phyloP scores from a whole-genome alignment of 208 protist genomes.

The Acanthamoeba royreba region DNA sequence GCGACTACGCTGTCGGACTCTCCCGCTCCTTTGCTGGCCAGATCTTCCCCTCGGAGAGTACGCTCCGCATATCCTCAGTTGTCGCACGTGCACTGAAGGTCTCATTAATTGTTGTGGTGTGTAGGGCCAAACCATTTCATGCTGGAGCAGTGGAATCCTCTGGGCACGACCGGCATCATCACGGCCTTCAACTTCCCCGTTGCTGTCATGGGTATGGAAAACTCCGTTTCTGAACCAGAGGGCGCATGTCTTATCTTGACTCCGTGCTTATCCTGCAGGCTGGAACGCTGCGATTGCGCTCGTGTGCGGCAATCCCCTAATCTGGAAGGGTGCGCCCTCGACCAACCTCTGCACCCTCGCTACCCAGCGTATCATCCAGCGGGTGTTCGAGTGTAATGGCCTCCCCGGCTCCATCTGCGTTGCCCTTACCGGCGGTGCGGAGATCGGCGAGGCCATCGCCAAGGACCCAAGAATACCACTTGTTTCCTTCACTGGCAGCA shows the following conservation, averaged over 20 bases:
- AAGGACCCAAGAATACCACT: slow-evolving; percentile 71
- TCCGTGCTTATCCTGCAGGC: neutral
- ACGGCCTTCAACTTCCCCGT: slow-evolving; percentile 85
- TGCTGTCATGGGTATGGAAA: slow-evolving; percentile 64
- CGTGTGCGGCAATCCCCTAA: slow-evolving; percentile 74
- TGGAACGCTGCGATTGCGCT: slow-evolving; percentile 80
- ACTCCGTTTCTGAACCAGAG: neutral
- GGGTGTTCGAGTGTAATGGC: slow-evolving; percentile 73
- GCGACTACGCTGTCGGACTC: slow-evolving; percentile 82
- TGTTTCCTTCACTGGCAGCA: slow-evolving; percentile 83
- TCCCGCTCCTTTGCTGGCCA: slow-evolving; percentile 65
- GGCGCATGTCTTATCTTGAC: neutral
- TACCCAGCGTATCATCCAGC: slow-evolving; percentile 70
- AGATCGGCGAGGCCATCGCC: slow-evolving; percentile 75
- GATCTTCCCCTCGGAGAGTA: slow-evolving; percentile 75
- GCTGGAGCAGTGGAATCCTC: slow-evolving; percentile 81
- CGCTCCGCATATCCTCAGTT: neutral
- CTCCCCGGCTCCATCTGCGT: slow-evolving; percentile 64
- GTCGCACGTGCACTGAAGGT: neutral
- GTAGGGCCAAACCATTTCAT: slow-evolving; percentile 67
- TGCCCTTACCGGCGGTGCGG: slow-evolving; percentile 58
- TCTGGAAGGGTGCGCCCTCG: slow-evolving; percentile 81
- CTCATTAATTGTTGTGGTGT: neutral
- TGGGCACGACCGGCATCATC: slow-evolving; percentile 82
- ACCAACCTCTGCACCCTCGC: slow-evolving; percentile 75